Conservation (phyloP, 1,284 basidiomycete genomes). For the Xerocomus amazonicus region DNA sequence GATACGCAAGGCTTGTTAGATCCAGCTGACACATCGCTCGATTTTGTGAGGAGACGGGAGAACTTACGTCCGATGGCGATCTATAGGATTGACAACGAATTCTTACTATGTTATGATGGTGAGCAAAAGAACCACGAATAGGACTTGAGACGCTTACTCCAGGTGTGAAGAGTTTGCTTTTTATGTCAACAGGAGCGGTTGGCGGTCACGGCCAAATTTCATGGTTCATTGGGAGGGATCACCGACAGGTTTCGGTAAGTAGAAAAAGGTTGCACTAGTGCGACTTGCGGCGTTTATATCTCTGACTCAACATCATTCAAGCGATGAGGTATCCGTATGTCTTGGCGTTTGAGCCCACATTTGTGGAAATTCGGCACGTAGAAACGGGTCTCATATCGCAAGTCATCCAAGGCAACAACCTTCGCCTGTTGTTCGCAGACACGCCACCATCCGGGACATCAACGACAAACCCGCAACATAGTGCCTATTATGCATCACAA, state of each 20-base stretch:
- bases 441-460: conserved; percentile 82
- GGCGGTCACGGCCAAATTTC: conserved; percentile 87
- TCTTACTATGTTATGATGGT: conserved; percentile 98
- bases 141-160: conserved; percentile 7
- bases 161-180: conserved; percentile 85
- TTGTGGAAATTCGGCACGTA: conserved; percentile 96
- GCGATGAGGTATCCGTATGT: conserved; percentile 97
- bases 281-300: not conserved
- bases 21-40: conserved; percentile 86
- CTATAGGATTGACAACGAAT: conserved; percentile 95
- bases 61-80: conserved; percentile 93
- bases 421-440: conserved; percentile 91
- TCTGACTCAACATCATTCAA: conserved; percentile 32
- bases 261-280: conserved; percentile 3
- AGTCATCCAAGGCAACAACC: conserved; percentile 90
- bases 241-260: conserved; percentile 89
- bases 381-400: conserved; percentile 91
- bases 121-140: conserved; percentile 22
- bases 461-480: conserved; percentile 33
- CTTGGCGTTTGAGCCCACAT: conserved; percentile 93
- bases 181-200: conserved; percentile 97
- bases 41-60: conserved; percentile 91
- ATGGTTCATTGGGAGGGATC: conserved; percentile 97
- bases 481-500: conserved; percentile 33
- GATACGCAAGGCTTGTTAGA: conserved; percentile 97